Conservation (phyloP, 352 stramenopile species). For the Phytophthora colocasiae region DNA sequence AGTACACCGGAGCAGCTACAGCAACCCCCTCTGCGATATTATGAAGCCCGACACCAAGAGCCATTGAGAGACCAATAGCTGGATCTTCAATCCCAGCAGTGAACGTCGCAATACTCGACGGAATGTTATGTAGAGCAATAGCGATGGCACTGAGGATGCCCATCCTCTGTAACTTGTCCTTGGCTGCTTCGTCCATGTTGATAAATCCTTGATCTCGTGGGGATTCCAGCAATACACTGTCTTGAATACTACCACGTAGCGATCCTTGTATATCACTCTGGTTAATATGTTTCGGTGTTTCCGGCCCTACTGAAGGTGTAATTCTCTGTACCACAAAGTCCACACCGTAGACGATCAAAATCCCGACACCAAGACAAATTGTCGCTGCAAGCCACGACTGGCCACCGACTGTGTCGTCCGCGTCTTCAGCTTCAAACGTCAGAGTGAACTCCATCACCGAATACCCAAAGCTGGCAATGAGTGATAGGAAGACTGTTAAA, state of each 20-base stretch:
- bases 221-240: slow-evolving; percentile 38
- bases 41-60: slow-evolving; percentile 95
- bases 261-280: slow-evolving; percentile 3
- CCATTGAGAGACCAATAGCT: slow-evolving; percentile 87
- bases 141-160: slow-evolving; percentile 93
- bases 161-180: slow-evolving; percentile 79
- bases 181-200: slow-evolving; percentile 49
- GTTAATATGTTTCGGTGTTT: slow-evolving; percentile 16
- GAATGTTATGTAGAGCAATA: slow-evolving; percentile 97
- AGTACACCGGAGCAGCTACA: slow-evolving; percentile 97
- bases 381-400: slow-evolving; percentile 82
- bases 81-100: slow-evolving; percentile 90
- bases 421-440: slow-evolving; percentile 40
- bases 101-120: slow-evolving; percentile 96
- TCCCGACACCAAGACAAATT: slow-evolving; percentile 84
- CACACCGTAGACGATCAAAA: slow-evolving; percentile 59
- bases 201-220: slow-evolving; percentile 32
- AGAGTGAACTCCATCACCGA: slow-evolving; percentile 37
- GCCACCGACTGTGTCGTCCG: slow-evolving; percentile 28
- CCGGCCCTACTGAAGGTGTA: slow-evolving; percentile 32
- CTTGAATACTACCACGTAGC: slow-evolving; percentile 22
- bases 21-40: slow-evolving; percentile 98
- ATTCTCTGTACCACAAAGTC: slow-evolving; percentile 56
- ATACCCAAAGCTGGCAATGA: slow-evolving; percentile 69
- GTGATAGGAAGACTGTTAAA: slow-evolving; percentile 79